A percentile compares a stretch with the other conserved stretches of the same genome.
Evolutionary conservation across 2,329 filamentous ascomycete species (phyloP).

Genomic region (Paraconiothyrium brasiliense): DNA sequence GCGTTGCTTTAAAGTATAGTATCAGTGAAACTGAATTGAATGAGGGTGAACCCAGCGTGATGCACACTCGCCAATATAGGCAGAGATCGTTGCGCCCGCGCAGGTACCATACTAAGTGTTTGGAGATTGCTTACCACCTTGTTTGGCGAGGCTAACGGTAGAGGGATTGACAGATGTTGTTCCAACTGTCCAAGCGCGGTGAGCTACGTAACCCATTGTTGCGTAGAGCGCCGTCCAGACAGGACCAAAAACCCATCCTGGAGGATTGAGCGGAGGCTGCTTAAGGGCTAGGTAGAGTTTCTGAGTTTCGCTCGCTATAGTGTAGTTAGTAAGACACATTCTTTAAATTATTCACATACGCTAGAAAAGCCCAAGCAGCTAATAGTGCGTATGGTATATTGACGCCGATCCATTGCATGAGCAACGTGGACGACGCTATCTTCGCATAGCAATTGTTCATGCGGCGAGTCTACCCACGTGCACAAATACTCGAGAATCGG

Average conservation of each 20-base stretch:
- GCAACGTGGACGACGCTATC: background rate
- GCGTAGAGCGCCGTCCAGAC: conserved; percentile 68
- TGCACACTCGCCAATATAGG: background rate
- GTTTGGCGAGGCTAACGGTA: conserved; percentile 67
- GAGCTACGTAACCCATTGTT: conserved; percentile 87
- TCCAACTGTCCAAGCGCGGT: conserved; percentile 75
- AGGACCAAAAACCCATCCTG: conserved; percentile 66
- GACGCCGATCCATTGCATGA: background rate
- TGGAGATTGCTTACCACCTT: conserved; percentile 11
- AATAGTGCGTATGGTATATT: background rate
- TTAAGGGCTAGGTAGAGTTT: conserved; percentile 71
- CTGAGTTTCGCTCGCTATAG: conserved; percentile 65
- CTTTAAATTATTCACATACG: background rate
- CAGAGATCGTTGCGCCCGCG: background rate
- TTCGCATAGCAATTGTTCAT: background rate
- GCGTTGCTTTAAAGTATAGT: conserved; percentile 61
- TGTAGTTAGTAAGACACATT: conserved; percentile 12
- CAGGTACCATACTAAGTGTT: too few relatives aligned
- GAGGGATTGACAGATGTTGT: conserved; percentile 61
- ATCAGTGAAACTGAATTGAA: background rate
- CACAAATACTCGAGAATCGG: background rate
- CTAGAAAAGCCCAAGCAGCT: background rate
- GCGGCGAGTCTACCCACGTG: too few relatives aligned
- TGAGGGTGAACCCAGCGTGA: background rate
- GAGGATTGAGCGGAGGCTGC: conserved; percentile 69